Evolutionary conservation across 2,329 filamentous ascomycete species (phyloP).

Genomic region (Endothia cerciana): DNA sequence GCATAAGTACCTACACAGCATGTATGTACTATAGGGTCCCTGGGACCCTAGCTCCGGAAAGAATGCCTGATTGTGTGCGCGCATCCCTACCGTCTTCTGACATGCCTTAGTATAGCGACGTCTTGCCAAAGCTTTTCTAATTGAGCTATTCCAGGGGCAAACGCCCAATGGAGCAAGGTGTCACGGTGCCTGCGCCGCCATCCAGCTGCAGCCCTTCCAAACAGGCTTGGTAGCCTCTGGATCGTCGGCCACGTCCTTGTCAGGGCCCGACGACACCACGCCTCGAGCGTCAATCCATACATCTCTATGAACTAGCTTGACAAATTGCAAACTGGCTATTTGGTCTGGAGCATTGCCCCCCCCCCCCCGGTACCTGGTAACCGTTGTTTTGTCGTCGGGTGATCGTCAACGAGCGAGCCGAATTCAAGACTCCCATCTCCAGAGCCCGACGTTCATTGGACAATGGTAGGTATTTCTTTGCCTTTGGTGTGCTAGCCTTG

Average conservation of each 20-base stretch:
- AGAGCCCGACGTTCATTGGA: conserved; percentile 1
- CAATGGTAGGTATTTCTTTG: background rate
- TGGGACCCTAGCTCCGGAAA: no score
- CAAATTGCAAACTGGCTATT: background rate
- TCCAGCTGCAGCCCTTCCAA: background rate
- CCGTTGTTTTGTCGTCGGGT: background rate
- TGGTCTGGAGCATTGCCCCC: background rate
- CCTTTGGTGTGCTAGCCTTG: background rate
- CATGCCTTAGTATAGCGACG: background rate
- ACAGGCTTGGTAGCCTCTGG: background rate
- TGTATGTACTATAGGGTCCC: background rate
- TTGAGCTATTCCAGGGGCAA: background rate
- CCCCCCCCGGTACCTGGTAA: background rate
- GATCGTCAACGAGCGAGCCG: conserved; percentile 1
- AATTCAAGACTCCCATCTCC: background rate
- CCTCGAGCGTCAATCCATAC: conserved; percentile 1
- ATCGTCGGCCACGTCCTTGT: conserved; percentile 2
- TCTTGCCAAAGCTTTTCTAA: background rate
- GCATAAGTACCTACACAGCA: background rate
- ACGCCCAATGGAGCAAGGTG: background rate
- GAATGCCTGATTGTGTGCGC: background rate
- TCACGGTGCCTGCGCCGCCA: background rate
- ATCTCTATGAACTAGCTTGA: background rate
- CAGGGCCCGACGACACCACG: background rate
- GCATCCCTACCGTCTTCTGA: background rate